These are phyloP conservation scores for Phlebiopsis gigantea DNA, from an alignment of 768 basidiomycete genomes.

Conservation along the genomic window DNA sequence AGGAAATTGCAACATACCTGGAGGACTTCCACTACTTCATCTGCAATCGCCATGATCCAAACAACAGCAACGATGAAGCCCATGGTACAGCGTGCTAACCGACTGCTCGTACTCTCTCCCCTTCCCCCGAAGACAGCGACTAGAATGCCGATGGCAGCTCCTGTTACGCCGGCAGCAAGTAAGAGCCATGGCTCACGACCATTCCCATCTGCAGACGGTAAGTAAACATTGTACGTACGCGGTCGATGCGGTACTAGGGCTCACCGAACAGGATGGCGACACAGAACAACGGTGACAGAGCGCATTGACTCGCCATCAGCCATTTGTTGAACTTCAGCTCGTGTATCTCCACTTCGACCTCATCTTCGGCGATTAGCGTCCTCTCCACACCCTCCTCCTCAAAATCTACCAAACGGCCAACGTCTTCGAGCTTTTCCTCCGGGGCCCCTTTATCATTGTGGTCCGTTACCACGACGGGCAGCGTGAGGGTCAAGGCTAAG, in stretches of 20 bases:
- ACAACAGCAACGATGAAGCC: conserved; percentile 89
- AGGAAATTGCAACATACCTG: conserved; percentile 45
- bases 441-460: conserved; percentile 31
- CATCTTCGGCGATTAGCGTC: conserved; percentile 65
- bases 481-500: conserved; percentile 76
- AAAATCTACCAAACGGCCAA: conserved; percentile 52
- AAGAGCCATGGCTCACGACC: conserved; percentile 44
- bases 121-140: conserved; percentile 57
- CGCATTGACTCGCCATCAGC: conserved; percentile 81
- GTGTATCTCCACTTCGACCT: conserved; percentile 52
- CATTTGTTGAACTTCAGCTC: conserved; percentile 70
- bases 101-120: conserved; percentile 50
- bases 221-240: no score
- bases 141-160: conserved; percentile 46
- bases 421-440: conserved; percentile 39
- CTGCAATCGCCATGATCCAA: conserved; percentile 98
- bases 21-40: conserved; percentile 89
- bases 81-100: conserved; percentile 77
- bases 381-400: conserved; percentile 74
- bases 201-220: conserved; percentile 45
- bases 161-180: conserved; percentile 48
- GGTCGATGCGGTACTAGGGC: no score
- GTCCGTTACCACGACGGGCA: conserved; percentile 81
- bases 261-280: conserved; percentile 71
- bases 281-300: conserved; percentile 77